Evolutionary conservation across 768 basidiomycete genomes (phyloP), one percentile per base, ranked within the genome.

Genomic region (Lentinus brumalis): DNA sequence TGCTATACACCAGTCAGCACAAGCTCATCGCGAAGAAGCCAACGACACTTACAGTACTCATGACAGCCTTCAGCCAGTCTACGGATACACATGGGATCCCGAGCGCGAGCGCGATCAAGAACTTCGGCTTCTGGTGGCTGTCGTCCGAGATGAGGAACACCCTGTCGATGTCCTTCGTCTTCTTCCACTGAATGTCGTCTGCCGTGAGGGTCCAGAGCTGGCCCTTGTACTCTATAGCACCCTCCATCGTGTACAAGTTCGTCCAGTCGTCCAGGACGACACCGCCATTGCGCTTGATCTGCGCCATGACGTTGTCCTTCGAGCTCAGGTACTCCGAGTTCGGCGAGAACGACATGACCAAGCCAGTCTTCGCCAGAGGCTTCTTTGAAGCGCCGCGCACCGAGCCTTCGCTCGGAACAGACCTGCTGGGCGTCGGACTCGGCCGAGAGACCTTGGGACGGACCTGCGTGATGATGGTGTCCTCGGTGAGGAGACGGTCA

Each of bases 21-120:
- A 18, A 51, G 10, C 14, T 9, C 3, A n/a, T 14, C n/a, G 15
- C 5, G 39, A 32, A 26, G 31, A 26, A 26, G 21, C 21, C 21
- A 26, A 26, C 21, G 21, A 26, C 9, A 60, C 70, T 58, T 53
- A 75, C 74, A 44, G 63, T 71, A 11, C 71, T 61, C 16, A 78
- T 68, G 11, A 75, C 77, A 29, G 77, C 73, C 38, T 76, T 63
- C 32, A 89, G 69, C 83, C 87, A 94, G 11, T 78, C 74, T 5
- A 79, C 71, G 1, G 80, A 81, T 29, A 97, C 67, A 65, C 92
- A 94, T 4, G 95, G 95, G 53, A 97, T 86, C 11, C 94, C 94
- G 42, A 94, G 77, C 0, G 91, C 93, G 38, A 98, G 81, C 6
- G 93, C 91, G 3, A 88, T 80, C 55, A 96, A 77, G 67, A 83